Evolutionary conservation across 1,284 basidiomycete genomes (phyloP).

Genomic region (Trametes polyzona): DNA sequence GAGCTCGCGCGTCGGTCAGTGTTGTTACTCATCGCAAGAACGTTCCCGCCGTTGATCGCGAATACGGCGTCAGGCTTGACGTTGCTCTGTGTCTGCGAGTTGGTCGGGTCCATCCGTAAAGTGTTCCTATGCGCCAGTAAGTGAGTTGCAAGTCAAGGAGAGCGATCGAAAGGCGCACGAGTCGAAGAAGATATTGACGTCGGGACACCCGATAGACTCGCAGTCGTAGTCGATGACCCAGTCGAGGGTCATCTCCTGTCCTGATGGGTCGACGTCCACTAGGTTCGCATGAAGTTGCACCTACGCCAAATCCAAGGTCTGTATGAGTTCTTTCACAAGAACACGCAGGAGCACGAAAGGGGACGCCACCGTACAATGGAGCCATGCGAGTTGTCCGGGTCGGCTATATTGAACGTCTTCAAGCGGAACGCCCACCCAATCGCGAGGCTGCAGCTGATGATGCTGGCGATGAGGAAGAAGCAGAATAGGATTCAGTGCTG

Average conservation of each 20-base stretch:
- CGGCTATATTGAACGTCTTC: constrained; percentile 17
- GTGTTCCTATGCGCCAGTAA: constrained; percentile 25
- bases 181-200: constrained; percentile 29
- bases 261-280: constrained; percentile 19
- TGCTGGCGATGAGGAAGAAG: constrained; percentile 2
- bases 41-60: constrained; percentile 22
- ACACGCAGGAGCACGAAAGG: not conserved
- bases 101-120: constrained; percentile 2
- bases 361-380: constrained; percentile 12
- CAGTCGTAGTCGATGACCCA: constrained; percentile 24
- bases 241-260: constrained; percentile 27
- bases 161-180: constrained; percentile 12
- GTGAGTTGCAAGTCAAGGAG: not conserved
- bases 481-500: constrained; percentile 8
- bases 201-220: constrained; percentile 16
- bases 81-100: constrained; percentile 11
- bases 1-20: constrained; percentile 22
- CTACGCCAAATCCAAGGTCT: not conserved
- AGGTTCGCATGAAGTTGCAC: constrained; percentile 25
- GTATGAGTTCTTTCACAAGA: too few relatives aligned
- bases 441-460: constrained; percentile 18
- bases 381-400: constrained; percentile 6
- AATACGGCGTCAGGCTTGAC: constrained; percentile 25
- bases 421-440: constrained; percentile 27
- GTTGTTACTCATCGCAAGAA: constrained; percentile 15